phyloP scores from a whole-genome alignment of 352 stramenopile genomes.

The Pythium folliculosum region DNA sequence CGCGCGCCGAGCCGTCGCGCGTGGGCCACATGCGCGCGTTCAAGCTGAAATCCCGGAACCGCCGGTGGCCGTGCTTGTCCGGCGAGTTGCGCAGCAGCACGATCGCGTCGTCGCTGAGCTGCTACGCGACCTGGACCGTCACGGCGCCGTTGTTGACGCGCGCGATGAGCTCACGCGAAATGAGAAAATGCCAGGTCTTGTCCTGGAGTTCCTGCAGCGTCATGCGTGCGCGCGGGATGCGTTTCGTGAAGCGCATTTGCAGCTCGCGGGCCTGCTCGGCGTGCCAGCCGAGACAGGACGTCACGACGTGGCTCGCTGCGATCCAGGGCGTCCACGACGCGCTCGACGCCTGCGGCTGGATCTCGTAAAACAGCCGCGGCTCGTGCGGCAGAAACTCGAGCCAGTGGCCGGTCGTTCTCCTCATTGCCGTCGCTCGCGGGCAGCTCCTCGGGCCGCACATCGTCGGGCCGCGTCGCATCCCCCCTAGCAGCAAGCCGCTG shows the following conservation, averaged over 20 bases:
- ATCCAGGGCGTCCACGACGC: too few species aligned
- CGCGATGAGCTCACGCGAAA: conserved; percentile 6
- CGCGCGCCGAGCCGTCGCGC: neutral
- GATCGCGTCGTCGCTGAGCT: conserved; percentile 17
- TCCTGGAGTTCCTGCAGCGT: conserved; percentile 6
- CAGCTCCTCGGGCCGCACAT: neutral
- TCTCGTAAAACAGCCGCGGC: conserved; percentile 12
- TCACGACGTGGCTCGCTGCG: neutral
- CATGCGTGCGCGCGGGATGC: conserved; percentile 1
- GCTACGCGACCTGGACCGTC: neutral
- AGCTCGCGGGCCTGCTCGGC: conserved; percentile 13
- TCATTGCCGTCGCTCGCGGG: neutral
- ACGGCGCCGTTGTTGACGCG: conserved; percentile 12
- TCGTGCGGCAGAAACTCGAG: conserved; percentile 10
- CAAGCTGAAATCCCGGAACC: conserved; percentile 16
- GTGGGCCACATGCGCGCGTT: conserved; percentile 2
- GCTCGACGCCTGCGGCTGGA: neutral
- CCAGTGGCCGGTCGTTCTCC: conserved; percentile 5
- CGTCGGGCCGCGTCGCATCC: neutral
- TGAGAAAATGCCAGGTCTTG: conserved; percentile 13
- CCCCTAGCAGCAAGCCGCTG: neutral
- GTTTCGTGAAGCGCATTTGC: conserved; percentile 16
- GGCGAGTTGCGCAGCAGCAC: conserved; percentile 21
- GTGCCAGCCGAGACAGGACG: conserved; percentile 10
- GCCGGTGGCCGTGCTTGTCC: conserved; percentile 3